Evolutionary conservation across 169 alveolate genomes (phyloP).

Genomic region (Plasmodium knowlesi): DNA sequence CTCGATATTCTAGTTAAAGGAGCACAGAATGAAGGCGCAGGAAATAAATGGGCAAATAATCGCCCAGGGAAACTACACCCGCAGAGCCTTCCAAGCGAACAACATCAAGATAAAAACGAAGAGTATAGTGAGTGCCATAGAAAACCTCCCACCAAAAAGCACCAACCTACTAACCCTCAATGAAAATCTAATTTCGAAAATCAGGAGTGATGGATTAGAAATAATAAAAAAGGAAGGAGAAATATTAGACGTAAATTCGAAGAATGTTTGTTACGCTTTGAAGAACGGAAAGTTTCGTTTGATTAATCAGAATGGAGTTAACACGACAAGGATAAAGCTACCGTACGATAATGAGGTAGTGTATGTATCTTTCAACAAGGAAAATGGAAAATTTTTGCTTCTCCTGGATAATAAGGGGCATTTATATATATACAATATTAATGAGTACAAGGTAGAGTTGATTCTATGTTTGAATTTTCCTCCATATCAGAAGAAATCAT

Average conservation of each 20-base stretch:
- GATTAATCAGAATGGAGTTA: slow-evolving; percentile 67
- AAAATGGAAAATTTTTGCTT: slow-evolving; percentile 57
- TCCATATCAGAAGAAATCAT: slow-evolving; percentile 20
- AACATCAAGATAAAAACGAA: slow-evolving; percentile 32
- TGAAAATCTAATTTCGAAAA: slow-evolving; percentile 57
- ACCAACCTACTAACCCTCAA: slow-evolving; percentile 18
- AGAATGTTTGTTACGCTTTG: slow-evolving; percentile 60
- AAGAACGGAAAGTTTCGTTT: slow-evolving; percentile 71
- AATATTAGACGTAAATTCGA: slow-evolving; percentile 65
- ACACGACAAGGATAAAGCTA: slow-evolving; percentile 64
- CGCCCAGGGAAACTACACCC: slow-evolving; percentile 29
- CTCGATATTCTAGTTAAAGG: not conserved
- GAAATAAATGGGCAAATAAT: slow-evolving; percentile 31
- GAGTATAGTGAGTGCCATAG: not conserved
- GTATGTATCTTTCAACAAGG: slow-evolving; percentile 47
- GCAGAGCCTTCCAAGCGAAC: slow-evolving; percentile 24
- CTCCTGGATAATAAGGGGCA: slow-evolving; percentile 59
- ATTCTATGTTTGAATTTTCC: slow-evolving; percentile 52
- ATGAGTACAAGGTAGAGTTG: slow-evolving; percentile 53
- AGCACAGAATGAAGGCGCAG: slow-evolving; percentile 13
- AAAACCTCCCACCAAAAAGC: not conserved
- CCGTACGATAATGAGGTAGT: slow-evolving; percentile 64
- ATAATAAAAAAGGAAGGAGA: slow-evolving; percentile 72
- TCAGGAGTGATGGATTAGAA: slow-evolving; percentile 50
- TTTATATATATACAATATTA: slow-evolving; percentile 61